Base-by-base conservation (phyloP, 202 grass and related monocot genomes). In the Dendrocalamus latiflorus region DNA sequence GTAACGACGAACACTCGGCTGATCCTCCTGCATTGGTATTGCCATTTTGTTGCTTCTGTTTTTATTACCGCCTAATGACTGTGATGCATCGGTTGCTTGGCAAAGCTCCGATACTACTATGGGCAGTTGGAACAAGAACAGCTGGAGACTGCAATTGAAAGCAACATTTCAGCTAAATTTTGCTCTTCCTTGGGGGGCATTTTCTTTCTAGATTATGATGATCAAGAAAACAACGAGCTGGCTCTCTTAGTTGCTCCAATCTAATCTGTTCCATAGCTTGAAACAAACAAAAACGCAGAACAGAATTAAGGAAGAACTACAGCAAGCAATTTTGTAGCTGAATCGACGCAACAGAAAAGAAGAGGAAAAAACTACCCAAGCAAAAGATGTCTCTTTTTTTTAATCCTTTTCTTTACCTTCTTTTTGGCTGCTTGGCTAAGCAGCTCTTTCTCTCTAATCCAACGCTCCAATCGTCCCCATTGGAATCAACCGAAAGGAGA, bases 71-170 rank as follows among this genome's bases (percentile, higher is more conserved):
- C 70, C 56, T 65, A 59, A 15, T 20, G 71, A 34, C 75, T 44
- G 71, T 28, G 63, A 45, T 65, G 81, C 38, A 11, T 77, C 34
- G 65, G 71, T 75, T 68, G 37, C 50, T 76, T 38, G 42, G 76
- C 15, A 45, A 61, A 68, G 75, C 3, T 30, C 45, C 65, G 17
- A 22, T 41, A 18, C 54, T 21, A 78, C 65, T 10, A 81, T 26
- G 57, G 57, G 72, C 83, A 78, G 78, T 86, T 86, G 72, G 87
- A 86, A 49, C 83, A 84, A 89, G 65, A 70, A 77, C 65, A 86
- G 88, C 83, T 86, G 79, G 67, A 86, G 78, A 43, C 39, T 83
- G 73, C 72, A 86, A 43, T 85, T 11, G 44, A n/a, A n/a, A n/a
- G n/a, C n/a, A n/a, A n/a, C n/a, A n/a, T n/a, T n/a, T n/a, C n/a